These are phyloP conservation scores for Camillea tinctor DNA, from an alignment of 2,329 filamentous ascomycete genomes.

Conservation along the genomic window DNA sequence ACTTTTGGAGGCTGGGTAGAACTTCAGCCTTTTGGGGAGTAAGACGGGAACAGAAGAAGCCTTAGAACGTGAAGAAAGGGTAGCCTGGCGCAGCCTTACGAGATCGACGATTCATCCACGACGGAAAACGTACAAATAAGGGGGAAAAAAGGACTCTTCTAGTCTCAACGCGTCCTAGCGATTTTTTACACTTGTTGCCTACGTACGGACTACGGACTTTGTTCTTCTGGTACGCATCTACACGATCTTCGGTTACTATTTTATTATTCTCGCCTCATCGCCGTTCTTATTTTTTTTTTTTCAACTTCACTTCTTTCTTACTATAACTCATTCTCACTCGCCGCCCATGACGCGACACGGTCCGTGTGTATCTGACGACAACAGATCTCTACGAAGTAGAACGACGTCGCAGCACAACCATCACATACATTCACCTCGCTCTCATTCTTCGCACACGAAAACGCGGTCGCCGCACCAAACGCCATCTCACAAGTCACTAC, in stretches of 20 bases:
- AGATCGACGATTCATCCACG: not conserved
- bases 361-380: conserved; percentile 29
- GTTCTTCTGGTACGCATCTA: not conserved
- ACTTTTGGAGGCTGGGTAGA: not conserved
- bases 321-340: not conserved
- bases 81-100: not conserved
- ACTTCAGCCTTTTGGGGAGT: not conserved
- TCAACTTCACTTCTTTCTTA: not conserved
- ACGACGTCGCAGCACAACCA: conserved; percentile 25
- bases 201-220: not conserved
- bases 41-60: not conserved
- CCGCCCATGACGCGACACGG: conserved; percentile 31
- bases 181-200: not conserved
- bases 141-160: not conserved
- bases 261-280: not conserved
- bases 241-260: not conserved
- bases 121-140: not conserved
- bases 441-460: conserved; percentile 11
- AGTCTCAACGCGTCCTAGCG: not conserved
- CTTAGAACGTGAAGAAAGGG: not conserved
- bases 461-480: conserved; percentile 21
- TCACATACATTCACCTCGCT: conserved; percentile 17
- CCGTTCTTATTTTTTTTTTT: not conserved
- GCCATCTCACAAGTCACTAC: conserved; percentile 12
- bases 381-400: conserved; percentile 25